These are phyloP conservation scores for Chlorella sp. DNA, from an alignment of 139 green algal genomes.

Conservation along the genomic window DNA sequence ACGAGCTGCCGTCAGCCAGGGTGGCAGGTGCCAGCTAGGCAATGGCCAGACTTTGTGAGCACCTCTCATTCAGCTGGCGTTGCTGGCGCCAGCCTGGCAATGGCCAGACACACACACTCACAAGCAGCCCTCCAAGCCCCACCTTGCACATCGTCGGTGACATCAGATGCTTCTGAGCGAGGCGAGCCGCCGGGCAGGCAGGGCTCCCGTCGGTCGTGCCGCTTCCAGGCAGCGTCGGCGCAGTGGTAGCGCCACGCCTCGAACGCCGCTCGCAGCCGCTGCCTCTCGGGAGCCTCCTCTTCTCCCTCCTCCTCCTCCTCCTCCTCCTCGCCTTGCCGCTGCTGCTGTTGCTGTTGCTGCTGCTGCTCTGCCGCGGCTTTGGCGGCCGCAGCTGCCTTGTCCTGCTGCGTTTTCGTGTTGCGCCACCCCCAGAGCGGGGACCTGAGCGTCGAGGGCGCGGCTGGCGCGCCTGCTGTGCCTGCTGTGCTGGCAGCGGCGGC, in stretches of 20 bases:
- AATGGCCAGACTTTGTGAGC: no score
- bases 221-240: slow-evolving; percentile 5
- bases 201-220: neutral
- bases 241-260: slow-evolving; percentile 16
- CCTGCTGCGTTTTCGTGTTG: neutral
- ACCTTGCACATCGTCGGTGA: slow-evolving; percentile 1
- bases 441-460: neutral
- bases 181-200: neutral
- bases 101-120: neutral
- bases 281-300: neutral
- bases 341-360: neutral
- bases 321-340: neutral
- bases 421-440: neutral
- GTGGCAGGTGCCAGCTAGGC: neutral
- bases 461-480: neutral
- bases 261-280: neutral
- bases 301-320: neutral
- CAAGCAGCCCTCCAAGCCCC: neutral
- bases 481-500: neutral
- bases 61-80: no score
- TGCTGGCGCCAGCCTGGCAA: no score
- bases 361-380: neutral
- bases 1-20: no score
- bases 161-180: slow-evolving; percentile 2
- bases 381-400: neutral